Evolutionary conservation across 2,329 filamentous ascomycete species (phyloP), one percentile per base, ranked within the genome.

Genomic region (Aspergillus hiratsukae): DNA sequence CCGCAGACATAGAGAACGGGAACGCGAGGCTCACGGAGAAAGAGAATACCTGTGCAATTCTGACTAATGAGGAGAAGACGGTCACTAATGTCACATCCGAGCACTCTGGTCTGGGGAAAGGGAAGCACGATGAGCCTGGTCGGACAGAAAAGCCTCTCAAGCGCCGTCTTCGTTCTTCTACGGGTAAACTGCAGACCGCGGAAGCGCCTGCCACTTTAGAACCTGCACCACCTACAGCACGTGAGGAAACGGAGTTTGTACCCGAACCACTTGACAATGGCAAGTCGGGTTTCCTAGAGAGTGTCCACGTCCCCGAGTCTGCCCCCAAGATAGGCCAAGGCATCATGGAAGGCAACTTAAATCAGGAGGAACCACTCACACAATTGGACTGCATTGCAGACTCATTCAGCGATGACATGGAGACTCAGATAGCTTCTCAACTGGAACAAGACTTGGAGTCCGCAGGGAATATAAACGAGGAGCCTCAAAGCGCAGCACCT

Each of bases 371-470:
- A n/a, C 29, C n/a, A n/a, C 23, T 37, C 19, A 31, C 41, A 52
- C 21, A 48, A n/a, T 29, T 23, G 41, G 64, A 69, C 17, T 65
- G 64, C 57, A 67, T 66, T 49, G 60, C 65, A 5, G 69, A 74
- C 54, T 71, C 67, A 21, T 73, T 71, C 49, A 71, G 71, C 41
- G 74, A 78, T 56, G 73, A 78, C 29, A 67, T 75, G 57, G 76
- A 79, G 49, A 68, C 71, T 11, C 73, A 78, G 56, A 71, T 76
- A 55, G 76, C 75, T 10, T 78, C 76, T 21, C 76, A 79, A 58
- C 64, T 79, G 5, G 75, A 73, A 53, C 73, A 77, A 57, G 76
- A 78, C 58, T 63, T 78, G 45, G 74, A 74, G 46, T 61, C 71
- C 25, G 72, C 72, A 7, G 67, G 71, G n/a, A 71, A 75, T 59